A percentile compares a stretch with the other conserved stretches of the same genome.
These are phyloP conservation scores for Solanum verrucosum DNA, from an alignment of 257 asterid genomes.

Conservation along the genomic window DNA sequence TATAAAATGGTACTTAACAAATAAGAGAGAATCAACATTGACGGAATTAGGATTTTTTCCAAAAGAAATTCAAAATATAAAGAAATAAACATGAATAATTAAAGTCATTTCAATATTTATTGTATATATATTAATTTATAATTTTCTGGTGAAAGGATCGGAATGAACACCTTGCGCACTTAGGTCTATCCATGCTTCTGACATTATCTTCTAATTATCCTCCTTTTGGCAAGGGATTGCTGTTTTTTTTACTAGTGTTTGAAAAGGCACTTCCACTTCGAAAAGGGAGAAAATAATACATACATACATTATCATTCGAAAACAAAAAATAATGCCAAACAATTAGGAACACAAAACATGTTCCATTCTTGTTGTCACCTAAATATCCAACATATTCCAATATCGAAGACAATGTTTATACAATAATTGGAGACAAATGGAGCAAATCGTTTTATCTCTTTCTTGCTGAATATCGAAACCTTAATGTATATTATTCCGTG, in stretches of 20 bases:
- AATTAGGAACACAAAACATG: conserved; percentile 4
- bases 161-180: not conserved
- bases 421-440: not conserved
- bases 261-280: not conserved
- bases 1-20: not conserved
- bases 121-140: not conserved
- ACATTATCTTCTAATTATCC: not conserved
- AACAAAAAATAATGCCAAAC: not conserved
- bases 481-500: not conserved
- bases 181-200: not conserved
- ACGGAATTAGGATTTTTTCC: not conserved
- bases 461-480: not conserved
- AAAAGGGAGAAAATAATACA: not conserved
- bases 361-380: not conserved
- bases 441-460: not conserved
- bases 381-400: not conserved
- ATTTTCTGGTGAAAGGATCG: not conserved
- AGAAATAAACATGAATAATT: not conserved
- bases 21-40: not conserved
- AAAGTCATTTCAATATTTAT: not conserved
- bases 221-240: not conserved
- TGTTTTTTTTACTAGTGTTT: not conserved
- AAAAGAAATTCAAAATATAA: not conserved
- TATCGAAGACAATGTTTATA: not conserved
- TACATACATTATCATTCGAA: not conserved